Evolutionary conservation across 169 alveolate genomes (phyloP).

Genomic region (Perkinsus marinus): DNA sequence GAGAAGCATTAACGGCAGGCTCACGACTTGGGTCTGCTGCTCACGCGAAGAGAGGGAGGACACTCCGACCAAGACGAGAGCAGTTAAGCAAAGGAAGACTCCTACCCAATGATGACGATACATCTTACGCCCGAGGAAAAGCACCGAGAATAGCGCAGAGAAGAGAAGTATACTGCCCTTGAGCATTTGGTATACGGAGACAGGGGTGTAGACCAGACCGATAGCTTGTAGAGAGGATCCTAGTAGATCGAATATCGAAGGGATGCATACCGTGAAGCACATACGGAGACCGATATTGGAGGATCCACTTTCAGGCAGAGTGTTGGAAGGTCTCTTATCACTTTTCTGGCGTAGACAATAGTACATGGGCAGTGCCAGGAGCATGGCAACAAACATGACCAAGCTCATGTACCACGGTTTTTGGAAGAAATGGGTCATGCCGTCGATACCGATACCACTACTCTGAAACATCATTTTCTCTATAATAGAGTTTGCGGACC

Average conservation of each 20-base stretch:
- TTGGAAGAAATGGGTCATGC: background rate
- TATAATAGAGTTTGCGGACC: background rate
- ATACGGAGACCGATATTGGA: background rate
- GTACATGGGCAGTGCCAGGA: background rate
- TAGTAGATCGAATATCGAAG: background rate
- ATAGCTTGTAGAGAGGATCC: background rate
- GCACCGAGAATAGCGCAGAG: background rate
- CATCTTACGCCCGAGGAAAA: background rate
- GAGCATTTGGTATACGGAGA: slow-evolving; percentile 1
- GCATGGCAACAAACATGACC: background rate
- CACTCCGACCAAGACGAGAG: background rate
- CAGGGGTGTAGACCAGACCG: background rate
- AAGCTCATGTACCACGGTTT: background rate
- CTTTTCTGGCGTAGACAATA: background rate
- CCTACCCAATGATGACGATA: slow-evolving; percentile 1
- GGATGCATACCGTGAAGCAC: background rate
- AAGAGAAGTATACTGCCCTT: slow-evolving; percentile 1
- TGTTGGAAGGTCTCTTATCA: background rate
- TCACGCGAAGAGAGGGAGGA: background rate
- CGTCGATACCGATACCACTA: background rate
- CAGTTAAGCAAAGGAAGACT: background rate
- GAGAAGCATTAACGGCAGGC: background rate
- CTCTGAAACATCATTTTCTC: background rate
- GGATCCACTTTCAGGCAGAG: background rate
- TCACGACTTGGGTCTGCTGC: background rate